Evolutionary conservation across 768 basidiomycete genomes (phyloP), one percentile per base, ranked within the genome.

Genomic region (Nidularia pulvinata): DNA sequence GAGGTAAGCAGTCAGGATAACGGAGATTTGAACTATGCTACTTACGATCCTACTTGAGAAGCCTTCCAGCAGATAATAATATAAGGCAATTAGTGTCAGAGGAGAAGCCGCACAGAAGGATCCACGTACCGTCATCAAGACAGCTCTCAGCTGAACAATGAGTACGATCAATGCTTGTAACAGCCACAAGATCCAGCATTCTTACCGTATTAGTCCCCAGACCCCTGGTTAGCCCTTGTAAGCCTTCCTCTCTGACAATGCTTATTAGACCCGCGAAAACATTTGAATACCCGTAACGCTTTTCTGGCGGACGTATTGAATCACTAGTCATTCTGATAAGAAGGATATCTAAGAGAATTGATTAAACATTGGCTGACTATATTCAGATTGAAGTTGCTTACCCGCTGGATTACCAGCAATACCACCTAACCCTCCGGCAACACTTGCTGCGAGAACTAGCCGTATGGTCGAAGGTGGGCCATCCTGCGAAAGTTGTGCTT

Each of bases 251-350:
- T 57, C 74, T 80, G 7, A 89, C 70, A 46, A 95, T 77, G 56
- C 65, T 75, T 6, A 81, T 57, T n/a, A 95, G 70, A 6, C 93
- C 93, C 47, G 79, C 76, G 14, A 93, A 57, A n/a, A 84, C 91
- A 65, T 95, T 92, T 19, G 79, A 75, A 67, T 96, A 96, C 46
- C 84, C 80, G 62, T 89, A 92, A 52, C 85, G 78, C 59, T 86
- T 79, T 55, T 88, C 86, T 25, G 85, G 82, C 14, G 89, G 85
- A 58, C 89, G 83, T 32, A 87, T 76, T 6, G 83, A 79, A 67
- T 96, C 93, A 59, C 89, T 93, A 25, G 92, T 93, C 93, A 96
- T 96, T 51, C 93, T 77, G 11, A 92, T 86, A 43, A 93, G 73
- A 6, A 91, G 60, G 51, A 92, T 85, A 65, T 92, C 90, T 82